These are phyloP conservation scores for Alternaria brassicicola DNA, from an alignment of 2,329 filamentous ascomycete genomes.

Conservation along the genomic window DNA sequence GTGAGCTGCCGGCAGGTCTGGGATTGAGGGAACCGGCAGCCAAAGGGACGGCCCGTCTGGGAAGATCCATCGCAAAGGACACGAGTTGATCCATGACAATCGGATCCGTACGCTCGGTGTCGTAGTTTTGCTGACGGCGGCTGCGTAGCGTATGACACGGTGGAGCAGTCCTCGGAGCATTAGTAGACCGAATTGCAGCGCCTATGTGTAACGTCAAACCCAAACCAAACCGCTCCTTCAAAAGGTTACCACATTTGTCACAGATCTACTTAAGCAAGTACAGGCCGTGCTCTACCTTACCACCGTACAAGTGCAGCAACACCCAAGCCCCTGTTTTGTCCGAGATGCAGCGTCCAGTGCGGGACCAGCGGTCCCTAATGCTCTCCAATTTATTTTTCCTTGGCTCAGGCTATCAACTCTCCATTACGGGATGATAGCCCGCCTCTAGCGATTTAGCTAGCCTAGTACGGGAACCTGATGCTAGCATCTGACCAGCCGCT, in stretches of 20 bases:
- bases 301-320: neutral
- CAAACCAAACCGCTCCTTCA: neutral
- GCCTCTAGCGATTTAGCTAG: constrained; percentile 6
- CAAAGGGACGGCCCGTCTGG: constrained; percentile 10
- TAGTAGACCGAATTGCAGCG: neutral
- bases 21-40: constrained; percentile 32
- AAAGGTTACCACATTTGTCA: neutral
- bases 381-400: neutral
- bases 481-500: constrained; percentile 4
- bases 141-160: neutral
- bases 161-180: constrained; percentile 1
- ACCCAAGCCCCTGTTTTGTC: neutral
- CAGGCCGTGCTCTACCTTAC: neutral
- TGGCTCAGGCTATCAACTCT: neutral
- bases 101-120: neutral
- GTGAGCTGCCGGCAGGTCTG: constrained; percentile 51
- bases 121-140: neutral
- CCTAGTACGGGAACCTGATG: neutral
- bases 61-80: constrained; percentile 6
- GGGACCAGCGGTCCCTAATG: neutral
- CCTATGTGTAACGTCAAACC: neutral
- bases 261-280: neutral
- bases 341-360: neutral
- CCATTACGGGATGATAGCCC: neutral
- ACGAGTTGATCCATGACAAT: neutral